These are phyloP conservation scores for Pythium volutum DNA, from an alignment of 352 stramenopile genomes.

Conservation along the genomic window DNA sequence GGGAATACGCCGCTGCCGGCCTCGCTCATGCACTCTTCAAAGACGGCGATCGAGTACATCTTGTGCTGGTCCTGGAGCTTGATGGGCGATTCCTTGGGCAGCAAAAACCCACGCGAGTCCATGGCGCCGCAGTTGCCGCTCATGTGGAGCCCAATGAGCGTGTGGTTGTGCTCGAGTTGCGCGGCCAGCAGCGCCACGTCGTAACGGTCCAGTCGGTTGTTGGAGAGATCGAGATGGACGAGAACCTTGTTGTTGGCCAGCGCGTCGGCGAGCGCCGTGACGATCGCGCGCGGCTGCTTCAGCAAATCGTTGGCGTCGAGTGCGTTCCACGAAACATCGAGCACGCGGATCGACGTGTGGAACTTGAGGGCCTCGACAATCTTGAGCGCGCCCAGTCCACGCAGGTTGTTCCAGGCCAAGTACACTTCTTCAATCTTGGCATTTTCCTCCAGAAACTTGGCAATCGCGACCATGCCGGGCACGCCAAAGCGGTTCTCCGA, in stretches of 20 bases:
- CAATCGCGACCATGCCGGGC: constrained; percentile 57
- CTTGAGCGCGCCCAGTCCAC: constrained; percentile 62
- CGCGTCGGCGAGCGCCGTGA: constrained; percentile 53
- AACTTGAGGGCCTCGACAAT: constrained; percentile 74
- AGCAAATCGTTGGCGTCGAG: constrained; percentile 53
- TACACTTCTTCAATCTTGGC: constrained; percentile 77
- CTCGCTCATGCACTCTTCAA: constrained; percentile 67
- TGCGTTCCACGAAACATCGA: constrained; percentile 78
- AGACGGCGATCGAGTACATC: constrained; percentile 67
- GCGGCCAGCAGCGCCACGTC: constrained; percentile 60
- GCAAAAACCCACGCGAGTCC: constrained; percentile 64
- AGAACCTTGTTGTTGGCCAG: constrained; percentile 80
- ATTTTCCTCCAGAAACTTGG: constrained; percentile 72
- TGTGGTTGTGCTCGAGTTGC: constrained; percentile 70
- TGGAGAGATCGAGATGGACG: constrained; percentile 62
- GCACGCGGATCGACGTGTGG: constrained; percentile 60
- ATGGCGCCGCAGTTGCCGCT: constrained; percentile 68
- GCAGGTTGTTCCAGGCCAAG: constrained; percentile 71
- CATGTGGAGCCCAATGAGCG: constrained; percentile 71
- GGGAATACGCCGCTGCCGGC: constrained; percentile 49
- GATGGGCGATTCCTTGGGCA: constrained; percentile 39
- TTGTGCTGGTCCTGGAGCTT: constrained; percentile 73
- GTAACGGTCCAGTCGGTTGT: constrained; percentile 61
- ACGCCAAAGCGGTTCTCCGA: constrained; percentile 71
- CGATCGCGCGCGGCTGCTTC: constrained; percentile 35